Base-by-base conservation (phyloP, 352 stramenopile genomes). In the Phytophthora podocarpi region DNA sequence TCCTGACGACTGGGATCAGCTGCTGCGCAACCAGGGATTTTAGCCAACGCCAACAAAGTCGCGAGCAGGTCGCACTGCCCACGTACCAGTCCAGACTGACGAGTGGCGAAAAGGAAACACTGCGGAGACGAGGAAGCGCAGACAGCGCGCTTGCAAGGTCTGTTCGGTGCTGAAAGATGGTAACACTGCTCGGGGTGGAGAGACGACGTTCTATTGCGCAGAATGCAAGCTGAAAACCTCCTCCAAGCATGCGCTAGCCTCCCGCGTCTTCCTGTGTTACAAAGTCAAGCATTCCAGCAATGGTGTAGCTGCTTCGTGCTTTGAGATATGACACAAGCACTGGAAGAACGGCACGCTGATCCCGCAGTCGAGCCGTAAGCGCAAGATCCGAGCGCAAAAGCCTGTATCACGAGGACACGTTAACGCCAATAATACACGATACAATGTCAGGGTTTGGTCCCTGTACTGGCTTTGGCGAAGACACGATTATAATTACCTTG, bases 321-420 rank as follows among this genome's bases (percentile, higher is more conserved):
- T 51, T 10, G 52, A 52, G 20, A 52, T 60, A 18, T 52, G 39
- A 40, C 40, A 51, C 30, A 35, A 43, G 4, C 30, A 40, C 21
- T 59, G 40, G 51, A 50, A 24, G 21, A 43, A 46, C 16, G 52
- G 52, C 1, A 37, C 18, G 0, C 12, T 32, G 21, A 43, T 42
- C 10, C 51, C 28, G 3, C 11, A 5, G 12, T 35, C 15, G 13
- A 10, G n/a, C 6, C 8, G 35, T 4, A 49, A 59, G 28, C 24
- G 30, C 10, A 59, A 42, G 20, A 24, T 59, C 10, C 37, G 37
- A n/a, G 51, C 20, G 6, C 39, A 27, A 12, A 42, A 45, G 32
- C 31, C 34, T 4, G 10, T 8, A 12, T n/a, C 12, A 21, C 2
- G 16, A 9, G 27, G 42, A 35, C 21, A 31, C 32, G 20, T 31